Base-by-base conservation (phyloP, 2,329 filamentous ascomycete species). In the Achaetomium macrosporum region DNA sequence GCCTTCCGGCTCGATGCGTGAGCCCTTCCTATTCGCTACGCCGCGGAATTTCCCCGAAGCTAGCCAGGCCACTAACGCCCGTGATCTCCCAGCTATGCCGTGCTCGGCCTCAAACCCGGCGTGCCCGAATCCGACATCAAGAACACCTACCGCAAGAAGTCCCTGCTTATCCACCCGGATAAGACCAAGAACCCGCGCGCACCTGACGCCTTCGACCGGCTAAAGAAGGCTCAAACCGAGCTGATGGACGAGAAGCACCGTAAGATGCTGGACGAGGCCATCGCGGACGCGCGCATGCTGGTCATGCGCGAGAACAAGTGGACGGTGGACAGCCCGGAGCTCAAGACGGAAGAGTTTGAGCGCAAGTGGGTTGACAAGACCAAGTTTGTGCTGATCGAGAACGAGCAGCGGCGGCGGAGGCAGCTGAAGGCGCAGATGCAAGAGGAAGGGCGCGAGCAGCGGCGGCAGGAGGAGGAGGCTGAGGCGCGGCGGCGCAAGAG, bases 131-230 rank as follows among this genome's bases (percentile, higher is more conserved):
- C 89, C 55, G 93, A 97, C 73, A 97, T 99, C 77, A 97, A 96
- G 73, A 76, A 85, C 62, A 82, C 82, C 61, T 99, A 97, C 74
- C 91, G 93, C 76, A 91, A 90, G 65, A 97, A 96, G 72, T 99
- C 93, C n/a, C 85, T 99, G 53, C 84, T 99, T 45, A 97, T 99
- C 75, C 93, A 99, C 75, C 93, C 93, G 7, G 93, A 99, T 76
- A 99, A 99, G 71, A 96, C 93, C 52, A 84, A 84, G 65, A 97
- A 99, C 67, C 86, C 90, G 0, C 81, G 78, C 45, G 93, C 93
- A 0, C 92, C 93, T 3, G 93, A 97, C 64, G 93, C 93, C 60
- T 99, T 99, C 67, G 93, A 99, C 72, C 85, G 92, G 10, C 80
- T 99, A 29, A 96, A 96, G 66, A 96, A 97, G 72, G 93, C 93